Evolutionary conservation across 2,329 filamentous ascomycete species (phyloP).

Genomic region (Talaromyces sp.): DNA sequence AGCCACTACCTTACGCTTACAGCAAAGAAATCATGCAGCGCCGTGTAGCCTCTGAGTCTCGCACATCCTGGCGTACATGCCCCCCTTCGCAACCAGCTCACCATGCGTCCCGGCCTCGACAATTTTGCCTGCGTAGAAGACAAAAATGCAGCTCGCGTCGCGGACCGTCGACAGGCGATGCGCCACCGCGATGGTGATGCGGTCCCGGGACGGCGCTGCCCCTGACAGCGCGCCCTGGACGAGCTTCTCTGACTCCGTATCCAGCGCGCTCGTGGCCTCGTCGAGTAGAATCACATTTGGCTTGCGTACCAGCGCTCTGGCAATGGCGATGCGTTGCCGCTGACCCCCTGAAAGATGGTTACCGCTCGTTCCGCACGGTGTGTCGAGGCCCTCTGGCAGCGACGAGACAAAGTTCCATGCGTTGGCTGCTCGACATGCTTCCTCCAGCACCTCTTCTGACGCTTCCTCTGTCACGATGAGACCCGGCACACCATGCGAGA

Average conservation of each 20-base stretch:
- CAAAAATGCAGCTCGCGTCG: too few relatives aligned
- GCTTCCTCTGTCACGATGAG: constrained; percentile 41
- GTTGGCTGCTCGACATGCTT: constrained; percentile 76
- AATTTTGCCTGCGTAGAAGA: too few relatives aligned
- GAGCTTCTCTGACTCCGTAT: constrained; percentile 80
- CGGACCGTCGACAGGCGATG: constrained; percentile 82
- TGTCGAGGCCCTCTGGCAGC: constrained; percentile 58
- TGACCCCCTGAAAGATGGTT: constrained; percentile 77
- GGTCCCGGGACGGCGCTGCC: constrained; percentile 70
- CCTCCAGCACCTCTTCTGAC: constrained; percentile 57
- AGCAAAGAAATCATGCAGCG: too few relatives aligned
- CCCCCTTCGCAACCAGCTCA: too few relatives aligned
- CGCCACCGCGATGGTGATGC: constrained; percentile 85
- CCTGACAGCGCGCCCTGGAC: constrained; percentile 69
- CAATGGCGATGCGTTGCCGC: constrained; percentile 74
- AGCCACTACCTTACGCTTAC: too few relatives aligned
- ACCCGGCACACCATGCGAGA: constrained; percentile 74
- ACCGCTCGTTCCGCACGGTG: constrained; percentile 65
- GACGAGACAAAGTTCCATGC: constrained; percentile 82
- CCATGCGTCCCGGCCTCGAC: too few relatives aligned
- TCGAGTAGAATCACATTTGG: constrained; percentile 77
- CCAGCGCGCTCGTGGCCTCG: constrained; percentile 79
- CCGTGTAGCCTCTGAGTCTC: too few relatives aligned
- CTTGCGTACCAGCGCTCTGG: constrained; percentile 70
- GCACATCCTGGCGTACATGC: too few relatives aligned